phyloP scores from a whole-genome alignment of 768 basidiomycete species.

The Suillus alpinus region DNA sequence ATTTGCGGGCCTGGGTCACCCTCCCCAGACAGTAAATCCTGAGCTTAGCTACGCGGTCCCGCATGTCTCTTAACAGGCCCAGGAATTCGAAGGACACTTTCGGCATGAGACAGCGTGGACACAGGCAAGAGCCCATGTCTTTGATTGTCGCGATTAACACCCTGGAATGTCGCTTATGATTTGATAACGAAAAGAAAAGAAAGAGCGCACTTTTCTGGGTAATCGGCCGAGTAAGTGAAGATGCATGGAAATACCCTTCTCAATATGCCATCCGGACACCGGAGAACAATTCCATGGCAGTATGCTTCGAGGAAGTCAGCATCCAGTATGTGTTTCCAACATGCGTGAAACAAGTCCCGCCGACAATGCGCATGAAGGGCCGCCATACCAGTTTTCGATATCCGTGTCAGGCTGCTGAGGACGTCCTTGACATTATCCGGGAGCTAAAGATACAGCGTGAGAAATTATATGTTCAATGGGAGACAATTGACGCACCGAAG shows the following conservation, averaged over 20 bases:
- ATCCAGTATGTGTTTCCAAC: background rate
- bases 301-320: background rate
- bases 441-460: constrained; percentile 3
- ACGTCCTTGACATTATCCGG: constrained; percentile 14
- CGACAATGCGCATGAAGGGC: constrained; percentile 13
- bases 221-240: constrained; percentile 14
- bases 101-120: constrained; percentile 17
- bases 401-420: background rate
- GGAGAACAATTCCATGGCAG: background rate
- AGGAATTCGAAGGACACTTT: constrained; percentile 11
- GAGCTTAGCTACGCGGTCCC: background rate
- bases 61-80: constrained; percentile 4
- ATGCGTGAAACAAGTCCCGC: constrained; percentile 8
- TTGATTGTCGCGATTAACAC: constrained; percentile 18
- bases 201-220: constrained; percentile 1
- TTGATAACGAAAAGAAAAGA: background rate
- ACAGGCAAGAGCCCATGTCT: constrained; percentile 18
- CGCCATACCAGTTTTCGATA: background rate
- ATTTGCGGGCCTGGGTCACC: background rate
- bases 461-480: rapidly evolving
- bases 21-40: background rate
- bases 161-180: constrained; percentile 12
- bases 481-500: background rate
- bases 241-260: background rate
- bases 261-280: background rate